Evolutionary conservation across 805 yeast species (phyloP), one percentile per base, ranked within the genome.

Genomic region (Cyberlindnera nakhonratchasimensis): DNA sequence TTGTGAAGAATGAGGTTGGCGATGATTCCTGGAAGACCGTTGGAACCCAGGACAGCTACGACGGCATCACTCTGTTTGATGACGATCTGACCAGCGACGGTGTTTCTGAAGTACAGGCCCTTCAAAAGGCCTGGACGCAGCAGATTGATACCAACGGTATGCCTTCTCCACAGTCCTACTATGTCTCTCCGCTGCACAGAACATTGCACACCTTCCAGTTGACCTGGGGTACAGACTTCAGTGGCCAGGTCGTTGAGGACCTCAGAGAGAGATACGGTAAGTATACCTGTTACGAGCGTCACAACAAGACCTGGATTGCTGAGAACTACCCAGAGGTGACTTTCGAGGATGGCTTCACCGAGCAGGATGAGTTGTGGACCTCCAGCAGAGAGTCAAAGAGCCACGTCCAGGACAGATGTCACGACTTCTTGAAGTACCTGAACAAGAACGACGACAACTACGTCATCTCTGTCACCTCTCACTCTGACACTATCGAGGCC

Each of bases 141-240:
- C 42, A 34, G 8, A 39, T 46, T 12, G 6, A 14, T 4, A n/a
- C 12, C 11, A 38, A 31, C 20, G 46, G 46, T 12, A 29, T 36
- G 29, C 44, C 40, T 18, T 11, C 19, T n/a, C 44, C 46, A 7
- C 29, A 39, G 7, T 28, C 37, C 17, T 42, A 22, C 23, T 46
- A 46, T 29, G 34, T 30, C n/a, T 42, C 42, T 20, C 50, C 50
- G 13, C 25, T 46, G 28, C 42, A 39, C 17, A 40, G 50, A 34
- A 39, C 50, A 12, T 34, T 43, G 12, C 50, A 46, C 16, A 45
- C 49, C 24, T 36, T 34, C 36, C 17, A 26, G 16, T 16, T 39
- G 4, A 46, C 50, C 9, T 46, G 50, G 50, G 46, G 50, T 13
- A 17, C 25, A 29, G 19, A 8, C 14, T 11, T 23, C 10, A 23